Base-by-base conservation (phyloP, 192 early-diverging fungal genomes). In the Piromyces finnis region DNA sequence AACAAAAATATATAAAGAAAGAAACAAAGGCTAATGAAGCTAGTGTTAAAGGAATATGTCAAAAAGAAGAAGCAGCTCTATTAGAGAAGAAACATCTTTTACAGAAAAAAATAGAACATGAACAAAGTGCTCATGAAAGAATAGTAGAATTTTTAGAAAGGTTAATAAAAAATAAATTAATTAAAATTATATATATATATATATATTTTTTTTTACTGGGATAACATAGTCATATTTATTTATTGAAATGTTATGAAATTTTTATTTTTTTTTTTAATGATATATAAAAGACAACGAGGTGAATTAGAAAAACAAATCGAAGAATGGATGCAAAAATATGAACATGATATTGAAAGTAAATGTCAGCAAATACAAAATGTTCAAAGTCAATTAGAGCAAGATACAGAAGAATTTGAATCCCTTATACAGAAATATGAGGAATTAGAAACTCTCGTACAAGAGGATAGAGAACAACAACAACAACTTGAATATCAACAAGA, bases 1-100 rank as follows among this genome's bases (percentile, higher is more conserved):
- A 91, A 81, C 90, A 91, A 83, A 87, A 88, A 79, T 91, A 91
- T 83, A 87, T 91, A 81, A 89, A 89, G 82, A 90, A 90, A 78
- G 90, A 90, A 85, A 88, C 86, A 29, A 89, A 88, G 79, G 90
- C 90, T n/a, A 88, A 90, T 80, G 90, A 91, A 82, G 85, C 68
- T 35, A 86, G 85, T 80, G 87, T 88, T 26, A 81, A 82, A 39
- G 84, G 86, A 79, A 81, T 82, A 22, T 91, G 88, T 80, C 79
- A 78, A 30, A 82, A 82, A 30, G 78, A 83, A 36, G 90, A 91
- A 81, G 77, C 41, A 0, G 17, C 39, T 27, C 81, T 90, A 11
- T 22, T 77, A 16, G 82, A 84, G 30, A 81, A 84, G n/a, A 88
- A 88, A 68, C 41, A 80, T 14, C 29, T 82, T 18, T 84, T 88